Percentiles rank a stretch among this genome's conserved stretches.
These are phyloP conservation scores for Acrodontium crateriforme DNA, from an alignment of 2,329 filamentous ascomycete species.

Conservation along the genomic window DNA sequence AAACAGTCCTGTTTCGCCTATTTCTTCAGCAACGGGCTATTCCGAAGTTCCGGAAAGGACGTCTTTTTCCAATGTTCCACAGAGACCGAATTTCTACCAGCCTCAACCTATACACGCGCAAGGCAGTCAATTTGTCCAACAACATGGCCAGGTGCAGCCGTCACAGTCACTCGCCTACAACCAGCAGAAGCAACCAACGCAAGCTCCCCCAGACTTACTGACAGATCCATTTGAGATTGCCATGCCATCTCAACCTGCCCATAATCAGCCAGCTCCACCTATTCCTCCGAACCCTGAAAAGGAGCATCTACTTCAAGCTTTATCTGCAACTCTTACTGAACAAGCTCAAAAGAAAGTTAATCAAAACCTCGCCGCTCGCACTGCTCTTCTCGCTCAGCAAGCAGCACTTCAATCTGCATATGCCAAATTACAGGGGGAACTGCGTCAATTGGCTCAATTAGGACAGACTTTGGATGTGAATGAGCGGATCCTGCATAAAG, in stretches of 20 bases:
- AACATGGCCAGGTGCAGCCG: constrained; percentile 8
- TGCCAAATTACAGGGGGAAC: constrained; percentile 57
- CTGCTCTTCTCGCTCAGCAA: constrained; percentile 66
- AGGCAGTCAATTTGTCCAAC: constrained; percentile 5
- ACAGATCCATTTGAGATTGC: constrained; percentile 49
- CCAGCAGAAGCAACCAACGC: constrained; percentile 8
- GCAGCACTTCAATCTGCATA: constrained; percentile 60
- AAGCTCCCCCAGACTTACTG: constrained; percentile 41
- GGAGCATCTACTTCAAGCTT: constrained; percentile 65
- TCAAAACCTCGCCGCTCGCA: constrained; percentile 61
- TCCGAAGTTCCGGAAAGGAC: constrained; percentile 10
- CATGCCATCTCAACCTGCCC: no score
- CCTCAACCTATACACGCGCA: constrained; percentile 19
- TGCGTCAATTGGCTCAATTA: constrained; percentile 55
- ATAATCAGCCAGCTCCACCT: constrained; percentile 57
- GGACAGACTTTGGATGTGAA: constrained; percentile 61
- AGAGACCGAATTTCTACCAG: constrained; percentile 9
- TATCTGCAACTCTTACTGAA: constrained; percentile 55
- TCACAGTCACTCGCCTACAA: constrained; percentile 8
- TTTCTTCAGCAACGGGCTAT: constrained; percentile 14
- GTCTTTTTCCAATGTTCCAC: no score
- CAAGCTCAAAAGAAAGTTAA: constrained; percentile 55
- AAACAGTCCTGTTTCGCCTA: constrained; percentile 21
- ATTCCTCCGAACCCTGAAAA: constrained; percentile 95
- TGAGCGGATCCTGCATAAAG: constrained; percentile 61